phyloP scores from a whole-genome alignment of 495 filamentous ascomycete genomes.

The Baudoinia panamericana region DNA sequence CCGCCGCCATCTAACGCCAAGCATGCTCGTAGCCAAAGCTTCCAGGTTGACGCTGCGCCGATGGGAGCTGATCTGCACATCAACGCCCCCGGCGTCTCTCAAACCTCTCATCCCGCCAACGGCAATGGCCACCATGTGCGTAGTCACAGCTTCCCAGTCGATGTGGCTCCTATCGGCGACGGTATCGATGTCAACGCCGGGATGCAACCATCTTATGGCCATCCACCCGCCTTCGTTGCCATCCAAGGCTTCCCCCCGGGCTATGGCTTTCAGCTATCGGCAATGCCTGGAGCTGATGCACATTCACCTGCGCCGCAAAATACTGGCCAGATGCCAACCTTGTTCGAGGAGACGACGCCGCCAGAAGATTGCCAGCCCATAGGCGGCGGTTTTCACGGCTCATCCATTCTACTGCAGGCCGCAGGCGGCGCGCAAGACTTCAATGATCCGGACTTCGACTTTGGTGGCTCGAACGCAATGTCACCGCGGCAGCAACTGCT shows the following conservation, averaged over 20 bases:
- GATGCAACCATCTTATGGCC: neutral
- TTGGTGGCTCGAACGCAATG: constrained; percentile 35
- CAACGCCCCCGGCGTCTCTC: too few species aligned
- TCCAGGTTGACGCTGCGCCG: constrained; percentile 34
- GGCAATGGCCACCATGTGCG: constrained; percentile 12
- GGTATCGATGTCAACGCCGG: neutral
- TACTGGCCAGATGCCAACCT: constrained; percentile 14
- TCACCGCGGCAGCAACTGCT: constrained; percentile 18
- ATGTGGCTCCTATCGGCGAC: constrained; percentile 39
- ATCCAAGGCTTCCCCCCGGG: constrained; percentile 3
- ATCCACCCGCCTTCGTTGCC: neutral
- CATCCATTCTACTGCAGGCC: constrained; percentile 24
- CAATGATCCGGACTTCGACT: constrained; percentile 27
- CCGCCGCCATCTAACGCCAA: constrained; percentile 14
- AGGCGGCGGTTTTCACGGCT: neutral
- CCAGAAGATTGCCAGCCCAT: constrained; percentile 3
- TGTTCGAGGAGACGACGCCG: constrained; percentile 16
- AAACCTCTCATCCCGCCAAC: too few species aligned
- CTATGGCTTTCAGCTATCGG: constrained; percentile 13
- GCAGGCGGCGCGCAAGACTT: constrained; percentile 33
- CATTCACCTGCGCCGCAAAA: constrained; percentile 12
- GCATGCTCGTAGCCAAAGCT: constrained; percentile 20
- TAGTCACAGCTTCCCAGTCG: constrained; percentile 26
- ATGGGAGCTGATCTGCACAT: too few species aligned
- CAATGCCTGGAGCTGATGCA: constrained; percentile 12